Base-by-base conservation (phyloP, 768 basidiomycete genomes). In the Mycena metata region DNA sequence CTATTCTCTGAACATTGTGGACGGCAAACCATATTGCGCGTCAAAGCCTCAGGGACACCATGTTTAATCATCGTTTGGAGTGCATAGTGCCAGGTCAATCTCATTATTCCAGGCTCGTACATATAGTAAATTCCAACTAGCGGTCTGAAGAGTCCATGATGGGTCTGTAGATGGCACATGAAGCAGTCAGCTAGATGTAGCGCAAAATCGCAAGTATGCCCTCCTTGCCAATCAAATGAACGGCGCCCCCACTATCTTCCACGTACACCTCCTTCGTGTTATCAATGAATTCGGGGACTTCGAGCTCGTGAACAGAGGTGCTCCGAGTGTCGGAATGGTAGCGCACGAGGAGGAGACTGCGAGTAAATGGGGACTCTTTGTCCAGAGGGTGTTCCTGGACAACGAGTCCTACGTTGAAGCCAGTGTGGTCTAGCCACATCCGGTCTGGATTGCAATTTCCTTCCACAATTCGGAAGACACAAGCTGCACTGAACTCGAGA, bases 401-500 rank as follows among this genome's bases (percentile, higher is more conserved):
- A 19, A 67, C 54, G 6, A 45, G 33, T 10, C 24, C 43, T 2
- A 64, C 46, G 26, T 67, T 68, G 30, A 49, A 58, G n/a, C 70
- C 70, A 19, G 66, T 57, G 51, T 71, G 66, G 59, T 71, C 70
- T 41, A 65, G 49, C 66, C 66, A 67, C 30, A 30, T 30, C n/a
- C n/a, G n/a, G n/a, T n/a, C n/a, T 30, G 6, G 30, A 30, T 30
- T 6, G 30, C 30, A 30, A 30, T 30, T 30, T 30, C 30, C 30
- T 30, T 30, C 30, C 6, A 45, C 8, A 42, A 42, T 33, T 0
- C 10, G 5, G 6, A 60, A 47, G 21, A 26, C 35, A 52, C 60
- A 56, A 6, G 45, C 46, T 0, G 21, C 12, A 33, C 17, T 17
- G 51, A 70, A 70, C 16, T n/a, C 50, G 10, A 70, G 64, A 5